Evolutionary conservation across 2,329 filamentous ascomycete species (phyloP).

Genomic region (Atkinsonella texensis): DNA sequence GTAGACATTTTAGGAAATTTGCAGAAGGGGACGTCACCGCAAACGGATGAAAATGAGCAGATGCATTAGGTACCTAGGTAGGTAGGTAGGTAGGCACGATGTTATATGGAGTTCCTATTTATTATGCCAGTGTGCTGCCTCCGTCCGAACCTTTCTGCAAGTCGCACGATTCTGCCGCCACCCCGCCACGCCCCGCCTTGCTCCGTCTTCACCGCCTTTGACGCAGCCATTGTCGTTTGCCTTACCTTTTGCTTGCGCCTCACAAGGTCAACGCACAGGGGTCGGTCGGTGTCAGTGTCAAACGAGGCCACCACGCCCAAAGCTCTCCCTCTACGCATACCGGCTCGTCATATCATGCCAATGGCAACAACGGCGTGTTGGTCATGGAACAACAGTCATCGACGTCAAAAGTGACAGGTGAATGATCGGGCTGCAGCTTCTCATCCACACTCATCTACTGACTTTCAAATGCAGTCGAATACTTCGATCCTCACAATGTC

Average conservation of each 20-base stretch:
- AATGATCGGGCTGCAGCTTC: conserved; percentile 4
- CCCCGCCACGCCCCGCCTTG: conserved; percentile 12
- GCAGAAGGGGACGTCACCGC: neutral
- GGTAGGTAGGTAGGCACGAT: too few relatives aligned
- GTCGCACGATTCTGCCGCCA: conserved; percentile 17
- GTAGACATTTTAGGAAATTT: conserved; percentile 31
- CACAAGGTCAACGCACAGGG: neutral
- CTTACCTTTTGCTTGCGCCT: conserved; percentile 4
- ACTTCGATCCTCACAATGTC: conserved; percentile 83
- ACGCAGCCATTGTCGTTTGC: neutral
- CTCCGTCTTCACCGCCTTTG: too few relatives aligned
- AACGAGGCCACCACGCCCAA: neutral
- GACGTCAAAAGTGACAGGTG: conserved; percentile 69
- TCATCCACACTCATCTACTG: neutral
- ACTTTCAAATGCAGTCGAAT: conserved; percentile 62
- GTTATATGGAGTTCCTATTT: too few relatives aligned
- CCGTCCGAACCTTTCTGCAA: conserved; percentile 12
- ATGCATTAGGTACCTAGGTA: neutral
- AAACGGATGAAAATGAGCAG: neutral
- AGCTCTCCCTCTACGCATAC: conserved; percentile 1
- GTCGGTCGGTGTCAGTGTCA: neutral
- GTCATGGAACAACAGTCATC: conserved; percentile 56
- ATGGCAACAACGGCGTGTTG: conserved; percentile 15
- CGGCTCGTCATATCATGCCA: conserved; percentile 14
- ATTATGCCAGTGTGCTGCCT: conserved; percentile 10